Evolutionary conservation across 441 rosid genomes (phyloP).

Genomic region (Lepidium campestre): DNA sequence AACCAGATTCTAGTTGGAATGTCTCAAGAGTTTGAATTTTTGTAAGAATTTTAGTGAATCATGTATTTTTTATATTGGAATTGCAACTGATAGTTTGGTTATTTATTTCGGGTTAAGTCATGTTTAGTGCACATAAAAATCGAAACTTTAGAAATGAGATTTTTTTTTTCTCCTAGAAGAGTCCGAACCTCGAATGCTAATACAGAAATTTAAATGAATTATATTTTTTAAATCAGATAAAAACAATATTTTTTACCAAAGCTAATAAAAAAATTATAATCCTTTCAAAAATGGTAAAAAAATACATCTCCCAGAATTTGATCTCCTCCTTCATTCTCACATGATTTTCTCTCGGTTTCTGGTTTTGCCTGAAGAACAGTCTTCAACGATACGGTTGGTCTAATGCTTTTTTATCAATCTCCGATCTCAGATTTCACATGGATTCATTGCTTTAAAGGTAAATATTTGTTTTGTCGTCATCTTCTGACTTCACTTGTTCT

Average conservation of each 20-base stretch:
- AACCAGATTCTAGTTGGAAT: too few relatives aligned
- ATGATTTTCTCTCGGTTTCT: constrained; percentile 20
- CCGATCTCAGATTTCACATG: constrained; percentile 11
- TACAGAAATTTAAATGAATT: background rate
- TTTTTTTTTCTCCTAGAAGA: too few relatives aligned
- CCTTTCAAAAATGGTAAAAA: constrained; percentile 4
- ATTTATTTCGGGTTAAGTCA: too few relatives aligned
- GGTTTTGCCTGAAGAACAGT: constrained; percentile 27
- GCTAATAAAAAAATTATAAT: background rate
- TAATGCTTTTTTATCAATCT: constrained; percentile 15
- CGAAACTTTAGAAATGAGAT: too few relatives aligned
- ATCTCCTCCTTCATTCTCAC: constrained; percentile 14
- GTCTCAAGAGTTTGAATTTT: too few relatives aligned
- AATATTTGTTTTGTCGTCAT: background rate
- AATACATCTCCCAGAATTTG: constrained; percentile 6
- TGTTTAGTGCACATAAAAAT: too few relatives aligned
- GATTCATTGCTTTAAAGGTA: constrained; percentile 18
- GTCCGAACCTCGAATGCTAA: too few relatives aligned
- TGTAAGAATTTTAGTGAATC: too few relatives aligned
- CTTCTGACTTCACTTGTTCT: background rate
- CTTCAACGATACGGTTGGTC: background rate
- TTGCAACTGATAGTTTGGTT: too few relatives aligned
- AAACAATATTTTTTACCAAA: background rate
- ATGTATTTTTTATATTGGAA: too few relatives aligned
- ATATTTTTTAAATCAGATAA: background rate